Evolutionary conservation across 257 asterid genomes (phyloP).

Genomic region (Nicotiana tabacum): DNA sequence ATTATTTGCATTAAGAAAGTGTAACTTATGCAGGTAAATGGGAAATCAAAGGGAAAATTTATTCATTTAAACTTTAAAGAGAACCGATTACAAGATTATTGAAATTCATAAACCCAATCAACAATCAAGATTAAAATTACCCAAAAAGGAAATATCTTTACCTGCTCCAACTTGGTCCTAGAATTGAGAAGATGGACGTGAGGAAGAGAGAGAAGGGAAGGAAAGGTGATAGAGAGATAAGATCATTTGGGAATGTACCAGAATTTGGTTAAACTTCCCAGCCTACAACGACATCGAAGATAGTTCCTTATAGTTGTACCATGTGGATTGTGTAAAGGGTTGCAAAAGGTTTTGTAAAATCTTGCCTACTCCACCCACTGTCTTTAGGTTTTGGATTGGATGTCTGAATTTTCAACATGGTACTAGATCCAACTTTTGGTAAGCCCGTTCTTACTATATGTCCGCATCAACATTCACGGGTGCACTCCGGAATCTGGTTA

Average conservation of each 20-base stretch:
- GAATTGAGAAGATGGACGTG: not conserved
- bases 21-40: not conserved
- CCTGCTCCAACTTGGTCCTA: no score
- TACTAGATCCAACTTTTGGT: not conserved
- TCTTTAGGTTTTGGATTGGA: not conserved
- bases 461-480: not conserved
- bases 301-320: not conserved
- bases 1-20: no score
- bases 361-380: not conserved
- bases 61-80: no score
- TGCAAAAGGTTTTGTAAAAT: not conserved
- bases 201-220: not conserved
- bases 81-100: not conserved
- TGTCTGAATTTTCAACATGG: not conserved
- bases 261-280: not conserved
- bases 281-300: no score
- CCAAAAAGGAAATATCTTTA: no score
- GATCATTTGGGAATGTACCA: not conserved
- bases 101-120: not conserved
- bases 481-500: not conserved
- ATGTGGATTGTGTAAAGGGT: not conserved
- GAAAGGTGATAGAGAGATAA: not conserved
- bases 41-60: not conserved
- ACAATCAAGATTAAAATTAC: no score
- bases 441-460: not conserved